phyloP scores from a whole-genome alignment of 257 asterid genomes.

The Verbena officinalis region DNA sequence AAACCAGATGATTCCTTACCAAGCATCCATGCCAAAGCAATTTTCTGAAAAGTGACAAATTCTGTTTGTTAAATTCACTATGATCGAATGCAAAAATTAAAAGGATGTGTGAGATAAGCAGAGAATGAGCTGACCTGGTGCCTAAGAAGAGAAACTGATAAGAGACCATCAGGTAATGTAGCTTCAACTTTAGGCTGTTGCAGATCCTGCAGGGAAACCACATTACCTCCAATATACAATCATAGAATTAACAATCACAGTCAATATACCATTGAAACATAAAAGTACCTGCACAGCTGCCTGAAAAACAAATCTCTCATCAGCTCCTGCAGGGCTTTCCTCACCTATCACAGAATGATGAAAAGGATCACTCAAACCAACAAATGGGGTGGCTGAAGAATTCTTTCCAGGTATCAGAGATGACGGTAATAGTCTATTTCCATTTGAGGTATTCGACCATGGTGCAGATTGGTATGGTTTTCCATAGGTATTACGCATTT shows the following conservation, averaged over 20 bases:
- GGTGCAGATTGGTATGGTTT: constrained; percentile 39
- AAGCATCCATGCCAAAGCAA: constrained; percentile 97
- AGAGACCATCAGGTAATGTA: constrained; percentile 63
- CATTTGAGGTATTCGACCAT: constrained; percentile 50
- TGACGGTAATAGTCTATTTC: constrained; percentile 58
- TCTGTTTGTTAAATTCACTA: constrained; percentile 29
- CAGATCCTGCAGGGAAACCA: constrained; percentile 62
- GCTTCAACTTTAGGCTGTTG: constrained; percentile 65
- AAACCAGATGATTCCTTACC: constrained; percentile 75
- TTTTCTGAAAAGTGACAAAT: constrained; percentile 59
- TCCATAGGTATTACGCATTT: constrained; percentile 48
- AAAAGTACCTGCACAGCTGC: constrained; percentile 94
- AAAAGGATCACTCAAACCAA: constrained; percentile 49
- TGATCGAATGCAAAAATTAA: constrained; percentile 31
- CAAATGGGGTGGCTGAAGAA: constrained; percentile 43
- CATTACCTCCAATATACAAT: constrained; percentile 6
- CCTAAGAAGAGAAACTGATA: constrained; percentile 92
- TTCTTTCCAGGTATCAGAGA: constrained; percentile 53
- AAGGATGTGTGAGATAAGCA: constrained; percentile 26
- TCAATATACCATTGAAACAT: constrained; percentile 7
- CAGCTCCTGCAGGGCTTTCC: constrained; percentile 73
- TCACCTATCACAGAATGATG: constrained; percentile 64
- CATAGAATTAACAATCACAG: constrained; percentile 5
- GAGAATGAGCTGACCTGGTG: constrained; percentile 98
- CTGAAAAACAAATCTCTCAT: constrained; percentile 86